These are phyloP conservation scores for Antitrichia curtipendula DNA, from an alignment of 225 moss, liverwort and hornwort species.

Conservation along the genomic window DNA sequence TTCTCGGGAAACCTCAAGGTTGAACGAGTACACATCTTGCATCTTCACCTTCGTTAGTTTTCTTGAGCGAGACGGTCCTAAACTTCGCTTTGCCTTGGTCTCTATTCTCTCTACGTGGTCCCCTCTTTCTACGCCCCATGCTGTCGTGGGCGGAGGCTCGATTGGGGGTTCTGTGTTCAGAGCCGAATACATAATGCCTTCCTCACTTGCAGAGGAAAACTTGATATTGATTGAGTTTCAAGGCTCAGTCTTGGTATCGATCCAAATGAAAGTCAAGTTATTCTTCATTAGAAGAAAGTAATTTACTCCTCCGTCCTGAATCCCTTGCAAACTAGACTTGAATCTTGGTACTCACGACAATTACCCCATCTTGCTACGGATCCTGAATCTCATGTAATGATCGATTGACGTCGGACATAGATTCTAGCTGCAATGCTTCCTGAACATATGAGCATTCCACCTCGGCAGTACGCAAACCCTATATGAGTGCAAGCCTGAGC, in stretches of 20 bases:
- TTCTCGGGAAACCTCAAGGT: conserved; percentile 76
- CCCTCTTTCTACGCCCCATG: conserved; percentile 52
- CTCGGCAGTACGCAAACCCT: neutral
- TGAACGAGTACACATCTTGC: conserved; percentile 61
- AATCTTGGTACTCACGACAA: neutral
- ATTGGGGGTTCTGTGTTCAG: conserved; percentile 42
- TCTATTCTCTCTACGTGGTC: conserved; percentile 34
- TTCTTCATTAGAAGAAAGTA: conserved; percentile 9
- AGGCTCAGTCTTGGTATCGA: neutral
- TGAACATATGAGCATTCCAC: neutral
- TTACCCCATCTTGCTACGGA: neutral
- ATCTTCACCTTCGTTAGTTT: conserved; percentile 34
- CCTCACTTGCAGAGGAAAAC: neutral
- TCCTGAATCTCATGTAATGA: neutral
- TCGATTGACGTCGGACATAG: neutral
- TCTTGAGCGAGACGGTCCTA: conserved; percentile 33
- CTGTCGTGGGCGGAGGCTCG: conserved; percentile 49
- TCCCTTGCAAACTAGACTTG: neutral
- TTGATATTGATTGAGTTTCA: neutral
- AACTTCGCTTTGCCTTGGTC: conserved; percentile 22
- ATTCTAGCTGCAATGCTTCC: neutral
- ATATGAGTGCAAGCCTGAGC: neutral
- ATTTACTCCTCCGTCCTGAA: neutral
- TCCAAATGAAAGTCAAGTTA: neutral
- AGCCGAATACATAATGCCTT: conserved; percentile 36